Percentiles rank a stretch among this genome's conserved stretches.
phyloP scores from a whole-genome alignment of 495 filamentous ascomycete species.

The Physcia stellaris region DNA sequence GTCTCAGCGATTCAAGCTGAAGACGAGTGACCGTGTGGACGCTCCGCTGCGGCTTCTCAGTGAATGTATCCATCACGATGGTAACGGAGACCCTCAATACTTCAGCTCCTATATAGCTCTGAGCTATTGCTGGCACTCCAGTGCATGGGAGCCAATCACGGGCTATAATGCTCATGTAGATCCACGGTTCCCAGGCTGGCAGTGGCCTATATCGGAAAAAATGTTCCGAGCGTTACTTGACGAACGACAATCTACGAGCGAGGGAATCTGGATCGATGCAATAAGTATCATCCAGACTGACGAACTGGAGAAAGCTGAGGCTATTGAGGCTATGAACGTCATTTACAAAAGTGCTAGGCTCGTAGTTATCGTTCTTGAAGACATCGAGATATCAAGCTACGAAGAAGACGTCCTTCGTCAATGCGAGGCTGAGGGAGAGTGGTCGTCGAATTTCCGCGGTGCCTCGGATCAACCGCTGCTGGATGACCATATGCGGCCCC shows the following conservation, averaged over 20 bases:
- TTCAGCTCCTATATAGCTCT: slow-evolving; percentile 3
- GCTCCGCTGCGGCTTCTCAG: no score
- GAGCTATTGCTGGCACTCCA: slow-evolving; percentile 8
- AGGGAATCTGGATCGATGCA: slow-evolving; percentile 6
- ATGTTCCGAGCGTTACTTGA: slow-evolving; percentile 2
- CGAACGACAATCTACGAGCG: not conserved
- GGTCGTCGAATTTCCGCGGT: not conserved
- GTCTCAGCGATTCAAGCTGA: no score
- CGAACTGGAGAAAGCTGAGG: slow-evolving; percentile 1
- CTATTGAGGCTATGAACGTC: slow-evolving; percentile 3
- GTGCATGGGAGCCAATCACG: not conserved
- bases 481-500: not conserved
- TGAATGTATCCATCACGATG: no score
- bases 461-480: no score
- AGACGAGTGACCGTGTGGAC: no score
- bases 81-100: no score
- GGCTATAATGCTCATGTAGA: not conserved
- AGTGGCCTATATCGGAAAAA: slow-evolving; percentile 2
- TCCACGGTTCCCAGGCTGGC: no score
- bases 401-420: not conserved
- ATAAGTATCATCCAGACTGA: slow-evolving; percentile 2
- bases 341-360: slow-evolving; percentile 4
- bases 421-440: not conserved
- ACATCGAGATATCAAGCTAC: not conserved
- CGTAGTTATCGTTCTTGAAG: slow-evolving; percentile 5